Evolutionary conservation across 2,329 filamentous ascomycete species (phyloP).

Genomic region (Pseudogymnoascus sp.): DNA sequence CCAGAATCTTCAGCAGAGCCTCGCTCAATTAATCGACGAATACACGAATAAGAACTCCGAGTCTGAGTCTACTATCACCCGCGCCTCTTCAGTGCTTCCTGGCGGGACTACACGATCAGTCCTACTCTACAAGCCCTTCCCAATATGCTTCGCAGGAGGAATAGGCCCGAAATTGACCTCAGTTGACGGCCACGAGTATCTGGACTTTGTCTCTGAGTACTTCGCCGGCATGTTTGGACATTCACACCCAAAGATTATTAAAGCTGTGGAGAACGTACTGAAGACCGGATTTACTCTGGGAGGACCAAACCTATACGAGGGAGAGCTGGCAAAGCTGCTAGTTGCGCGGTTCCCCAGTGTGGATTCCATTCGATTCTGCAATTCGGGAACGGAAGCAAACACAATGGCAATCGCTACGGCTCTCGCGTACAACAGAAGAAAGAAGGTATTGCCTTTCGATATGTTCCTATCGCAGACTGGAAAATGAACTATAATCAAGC

Average conservation of each 20-base stretch:
- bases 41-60: no score
- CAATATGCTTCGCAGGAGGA: slow-evolving; percentile 7
- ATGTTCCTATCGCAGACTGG: neutral
- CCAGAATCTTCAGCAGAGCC: no score
- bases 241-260: slow-evolving; percentile 45
- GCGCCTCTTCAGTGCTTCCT: no score
- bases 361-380: slow-evolving; percentile 49
- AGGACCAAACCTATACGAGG: slow-evolving; percentile 42
- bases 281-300: slow-evolving; percentile 45
- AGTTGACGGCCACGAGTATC: slow-evolving; percentile 30
- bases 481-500: no score
- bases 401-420: slow-evolving; percentile 42
- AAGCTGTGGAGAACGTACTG: slow-evolving; percentile 38
- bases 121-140: neutral
- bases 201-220: slow-evolving; percentile 53
- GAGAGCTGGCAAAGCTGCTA: slow-evolving; percentile 39
- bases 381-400: slow-evolving; percentile 57
- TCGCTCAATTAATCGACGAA: no score
- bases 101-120: no score
- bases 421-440: neutral
- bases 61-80: no score
- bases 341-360: slow-evolving; percentile 42
- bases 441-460: slow-evolving; percentile 30
- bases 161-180: neutral
- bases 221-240: slow-evolving; percentile 59